phyloP scores from a whole-genome alignment of 73 alveolate genomes.

The Paramecium tetraurelia region DNA sequence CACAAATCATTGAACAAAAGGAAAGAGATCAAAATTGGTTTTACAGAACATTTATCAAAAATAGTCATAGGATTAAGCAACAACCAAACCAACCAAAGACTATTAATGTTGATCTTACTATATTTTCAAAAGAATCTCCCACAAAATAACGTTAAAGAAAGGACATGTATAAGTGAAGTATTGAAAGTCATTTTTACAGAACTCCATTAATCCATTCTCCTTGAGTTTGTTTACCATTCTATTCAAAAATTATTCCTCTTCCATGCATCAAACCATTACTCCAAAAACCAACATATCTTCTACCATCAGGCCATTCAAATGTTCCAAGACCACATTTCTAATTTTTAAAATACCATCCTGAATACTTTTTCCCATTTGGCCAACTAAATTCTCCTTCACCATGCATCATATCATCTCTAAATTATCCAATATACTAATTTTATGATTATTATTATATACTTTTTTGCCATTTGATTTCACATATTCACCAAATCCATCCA shows the following conservation, averaged over 20 bases:
- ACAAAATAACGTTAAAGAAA: neutral
- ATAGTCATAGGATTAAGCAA: neutral
- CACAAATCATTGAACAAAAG: neutral
- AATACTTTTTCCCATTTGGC: constrained; percentile 60
- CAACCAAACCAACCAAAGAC: neutral
- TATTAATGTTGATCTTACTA: neutral
- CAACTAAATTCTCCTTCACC: constrained; percentile 69
- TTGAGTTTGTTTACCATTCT: neutral
- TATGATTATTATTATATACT: neutral
- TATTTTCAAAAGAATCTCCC: neutral
- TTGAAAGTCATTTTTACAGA: neutral
- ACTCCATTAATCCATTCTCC: constrained; percentile 54
- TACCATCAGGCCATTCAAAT: constrained; percentile 33
- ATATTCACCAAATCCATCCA: constrained; percentile 58
- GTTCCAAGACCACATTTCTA: constrained; percentile 37
- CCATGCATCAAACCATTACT: constrained; percentile 25
- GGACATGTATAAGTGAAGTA: neutral
- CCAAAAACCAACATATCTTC: constrained; percentile 39
- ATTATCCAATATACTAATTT: constrained; percentile 33
- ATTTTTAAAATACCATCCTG: constrained; percentile 29
- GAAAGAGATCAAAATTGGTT: constrained; percentile 6
- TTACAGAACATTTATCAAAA: neutral
- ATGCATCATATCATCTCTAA: constrained; percentile 54
- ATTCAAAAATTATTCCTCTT: constrained; percentile 15
- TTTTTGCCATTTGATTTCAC: constrained; percentile 47